Conservation (phyloP, 352 stramenopile genomes). For the Phytopythium litorale region DNA sequence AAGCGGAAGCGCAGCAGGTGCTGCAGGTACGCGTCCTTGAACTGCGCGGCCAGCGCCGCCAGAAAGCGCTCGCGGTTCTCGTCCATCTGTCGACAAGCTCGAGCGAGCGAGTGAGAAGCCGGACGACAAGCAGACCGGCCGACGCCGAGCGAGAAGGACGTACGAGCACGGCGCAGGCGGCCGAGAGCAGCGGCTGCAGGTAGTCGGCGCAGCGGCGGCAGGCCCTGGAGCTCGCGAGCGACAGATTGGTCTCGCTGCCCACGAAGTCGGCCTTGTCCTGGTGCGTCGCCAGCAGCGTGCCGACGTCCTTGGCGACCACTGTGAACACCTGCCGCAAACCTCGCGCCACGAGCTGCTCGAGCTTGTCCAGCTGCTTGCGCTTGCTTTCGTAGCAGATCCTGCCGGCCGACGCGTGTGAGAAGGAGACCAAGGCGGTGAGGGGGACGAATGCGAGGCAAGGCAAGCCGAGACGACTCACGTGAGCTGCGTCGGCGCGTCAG, state of each 20-base stretch:
- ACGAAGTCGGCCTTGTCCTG: slow-evolving; percentile 81
- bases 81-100: slow-evolving; percentile 23
- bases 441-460: background rate
- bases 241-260: slow-evolving; percentile 68
- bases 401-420: background rate
- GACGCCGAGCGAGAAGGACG: background rate
- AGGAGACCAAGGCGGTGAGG: background rate
- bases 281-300: slow-evolving; percentile 37
- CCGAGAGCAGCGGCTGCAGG: slow-evolving; percentile 52
- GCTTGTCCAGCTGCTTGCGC: slow-evolving; percentile 55
- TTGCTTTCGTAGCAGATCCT: slow-evolving; percentile 83
- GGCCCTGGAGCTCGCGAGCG: slow-evolving; percentile 60
- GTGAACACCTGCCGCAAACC: slow-evolving; percentile 50
- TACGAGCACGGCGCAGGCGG: slow-evolving; percentile 54
- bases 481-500: slow-evolving; percentile 60
- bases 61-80: slow-evolving; percentile 71
- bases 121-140: background rate
- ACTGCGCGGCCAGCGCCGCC: slow-evolving; percentile 36
- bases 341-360: slow-evolving; percentile 46
- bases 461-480: slow-evolving; percentile 32
- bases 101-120: background rate
- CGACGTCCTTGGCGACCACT: slow-evolving; percentile 63
- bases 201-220: slow-evolving; percentile 73
- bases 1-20: slow-evolving; percentile 78
- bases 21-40: slow-evolving; percentile 74